These are phyloP conservation scores for Penicillium pulvis DNA, from an alignment of 495 filamentous ascomycete species.

Conservation along the genomic window DNA sequence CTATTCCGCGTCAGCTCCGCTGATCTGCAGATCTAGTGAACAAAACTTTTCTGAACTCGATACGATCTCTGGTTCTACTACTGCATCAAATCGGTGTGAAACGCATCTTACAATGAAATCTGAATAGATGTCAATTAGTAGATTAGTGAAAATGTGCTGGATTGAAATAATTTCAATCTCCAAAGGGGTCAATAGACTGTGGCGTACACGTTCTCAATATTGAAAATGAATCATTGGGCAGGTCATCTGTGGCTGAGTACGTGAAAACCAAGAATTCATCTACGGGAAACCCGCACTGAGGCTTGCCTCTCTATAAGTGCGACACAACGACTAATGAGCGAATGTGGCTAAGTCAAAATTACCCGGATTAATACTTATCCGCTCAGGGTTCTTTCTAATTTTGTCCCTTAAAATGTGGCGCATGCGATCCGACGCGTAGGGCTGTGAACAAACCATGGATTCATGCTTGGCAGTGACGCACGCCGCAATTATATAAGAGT, in stretches of 20 bases:
- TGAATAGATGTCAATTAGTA: no score
- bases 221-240: no score
- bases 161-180: no score
- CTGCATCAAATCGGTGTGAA: no score
- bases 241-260: no score
- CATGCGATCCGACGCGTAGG: background rate
- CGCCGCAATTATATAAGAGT: background rate
- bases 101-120: no score
- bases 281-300: background rate
- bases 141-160: no score
- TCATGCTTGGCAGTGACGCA: background rate
- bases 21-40: background rate
- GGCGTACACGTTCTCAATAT: no score
- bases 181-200: background rate
- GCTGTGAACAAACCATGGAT: background rate
- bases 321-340: background rate
- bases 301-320: background rate
- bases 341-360: background rate
- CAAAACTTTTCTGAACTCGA: no score
- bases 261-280: no score
- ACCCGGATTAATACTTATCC: background rate
- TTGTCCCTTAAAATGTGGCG: background rate
- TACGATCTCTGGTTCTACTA: no score
- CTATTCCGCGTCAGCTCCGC: background rate
- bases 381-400: background rate